Percentiles rank a stretch among this genome's conserved stretches.
Evolutionary conservation across 257 asterid species (phyloP).

Genomic region (Scutellaria baicalensis): DNA sequence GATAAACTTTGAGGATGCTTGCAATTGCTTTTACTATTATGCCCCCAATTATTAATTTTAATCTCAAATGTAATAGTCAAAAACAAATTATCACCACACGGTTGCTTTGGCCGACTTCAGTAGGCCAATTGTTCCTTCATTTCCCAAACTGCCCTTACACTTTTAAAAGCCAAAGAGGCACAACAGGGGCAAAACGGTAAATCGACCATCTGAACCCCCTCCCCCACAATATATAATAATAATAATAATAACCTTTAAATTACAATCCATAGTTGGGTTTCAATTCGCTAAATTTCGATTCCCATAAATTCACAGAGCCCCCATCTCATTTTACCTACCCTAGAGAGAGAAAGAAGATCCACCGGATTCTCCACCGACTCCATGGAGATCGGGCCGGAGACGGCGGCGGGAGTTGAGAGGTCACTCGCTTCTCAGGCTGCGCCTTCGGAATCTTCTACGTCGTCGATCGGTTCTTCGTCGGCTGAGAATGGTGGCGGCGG

Average conservation of each 20-base stretch:
- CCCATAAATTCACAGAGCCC: conserved; percentile 2
- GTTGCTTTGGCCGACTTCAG: conserved; percentile 10
- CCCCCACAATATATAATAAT: neutral
- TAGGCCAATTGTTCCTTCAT: neutral
- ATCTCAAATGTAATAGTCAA: neutral
- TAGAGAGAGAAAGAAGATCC: conserved; percentile 33
- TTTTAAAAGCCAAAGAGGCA: neutral
- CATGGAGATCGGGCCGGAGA: conserved; percentile 89
- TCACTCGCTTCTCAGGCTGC: conserved; percentile 29
- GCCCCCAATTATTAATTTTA: neutral
- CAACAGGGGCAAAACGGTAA: conserved; percentile 3
- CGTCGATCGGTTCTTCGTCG: conserved; percentile 41
- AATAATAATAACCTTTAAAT: conserved; percentile 11
- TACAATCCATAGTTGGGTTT: neutral
- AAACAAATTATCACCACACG: neutral
- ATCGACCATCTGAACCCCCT: neutral
- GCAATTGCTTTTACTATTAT: neutral
- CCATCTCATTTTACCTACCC: conserved; percentile 25
- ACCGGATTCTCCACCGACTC: conserved; percentile 30
- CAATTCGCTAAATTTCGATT: neutral
- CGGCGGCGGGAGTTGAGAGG: conserved; percentile 32
- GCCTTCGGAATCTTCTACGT: conserved; percentile 27
- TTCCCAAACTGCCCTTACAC: conserved; percentile 12
- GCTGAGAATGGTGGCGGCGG: conserved; percentile 24
- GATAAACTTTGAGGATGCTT: too few species aligned